Base-by-base conservation (phyloP, 2,329 filamentous ascomycete species). In the Apiospora koreana region DNA sequence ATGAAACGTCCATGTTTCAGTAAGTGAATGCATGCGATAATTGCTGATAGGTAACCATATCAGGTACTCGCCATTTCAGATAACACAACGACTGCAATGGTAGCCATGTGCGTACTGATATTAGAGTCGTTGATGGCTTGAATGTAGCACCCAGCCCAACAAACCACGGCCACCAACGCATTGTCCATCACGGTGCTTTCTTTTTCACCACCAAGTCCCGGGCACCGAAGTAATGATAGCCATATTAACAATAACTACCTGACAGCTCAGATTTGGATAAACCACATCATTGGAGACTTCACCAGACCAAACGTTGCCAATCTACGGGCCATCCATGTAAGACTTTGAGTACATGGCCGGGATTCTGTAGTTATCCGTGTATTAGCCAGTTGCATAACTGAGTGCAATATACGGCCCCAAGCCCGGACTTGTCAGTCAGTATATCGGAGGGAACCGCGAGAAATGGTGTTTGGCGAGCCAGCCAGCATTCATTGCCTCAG, bases 401-500 rank as follows among this genome's bases (percentile, higher is more conserved):
- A 25, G 50, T 28, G 12, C 48, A 58, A 35, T n/a, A 58, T 18
- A 35, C 21, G 31, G 18, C 54, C 48, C 31, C 54, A 38, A 18
- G 54, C 3, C 28, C 31, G 54, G 28, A 12, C 31, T 62, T 38
- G 54, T 62, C 31, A 6, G 8, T n/a, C 31, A 12, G 8, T n/a
- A 62, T 38, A 21, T 5, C 21, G 54, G 54, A 38, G 31, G 18
- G 28, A 31, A 62, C 21, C 54, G 31, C 28, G 31, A 23, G 21
- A 12, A n/a, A 8, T 25, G 38, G 23, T 46, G 41, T 31, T 38
- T 31, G 12, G 31, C 31, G n/a, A 67, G 14, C 41, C 65, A 28
- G 38, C 65, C 43, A 43, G 76, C 74, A 75, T 86, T 25, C 93
- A 62, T 38, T 62, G 54, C 31, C 31, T 62, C n/a, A 62, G 81